Evolutionary conservation across 1,284 basidiomycete genomes (phyloP), one percentile per base, ranked within the genome.

Genomic region (Ceratobasidium sp.): DNA sequence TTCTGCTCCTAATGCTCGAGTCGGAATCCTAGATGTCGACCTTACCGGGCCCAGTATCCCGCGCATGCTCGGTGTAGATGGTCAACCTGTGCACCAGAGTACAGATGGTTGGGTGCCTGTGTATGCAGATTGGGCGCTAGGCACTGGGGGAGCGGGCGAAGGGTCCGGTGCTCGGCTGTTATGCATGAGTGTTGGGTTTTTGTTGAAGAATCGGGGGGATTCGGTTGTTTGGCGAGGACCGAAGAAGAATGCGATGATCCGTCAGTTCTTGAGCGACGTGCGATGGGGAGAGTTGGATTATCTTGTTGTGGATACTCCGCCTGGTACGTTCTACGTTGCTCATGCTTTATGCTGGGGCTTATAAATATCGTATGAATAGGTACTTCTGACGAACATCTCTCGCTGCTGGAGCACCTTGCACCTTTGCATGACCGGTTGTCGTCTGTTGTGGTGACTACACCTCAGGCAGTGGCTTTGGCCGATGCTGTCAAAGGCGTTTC

Each of bases 181-280:
- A 6, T 96, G 95, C 79, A 99, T 99, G 98, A 95, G 92, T 79
- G 96, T 99, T 14, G 98, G 96, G 1, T 98, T 99, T 80, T 82
- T 99, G 78, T 82, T 99, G 75, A 93, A 94, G 82, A 91, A 90
- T 78, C 91, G 91, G 78, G 93, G 93, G 64, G 96, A 98, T 80
- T 93, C 91, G 16, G 95, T 99, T 44, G 94, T 99, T 0, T 99
- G 98, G 98, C 85, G 98, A 77, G 98, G 98, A 0, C 98, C 98
- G 43, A 99, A 99, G 87, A 99, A 99, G 87, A 98, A 98, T 79
- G 98, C 95, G 58, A 99, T 99, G 98, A 98, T 99, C 78, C 86
- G 96, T 78, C 98, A 99, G 84, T 99, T 99, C 80, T 82, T 99
- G 80, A 91, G 90, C 77, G 96, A 99, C 79, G 98, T 99, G 13